Base-by-base conservation (phyloP, 805 yeast genomes). In the Schwanniomyces yamadae region DNA sequence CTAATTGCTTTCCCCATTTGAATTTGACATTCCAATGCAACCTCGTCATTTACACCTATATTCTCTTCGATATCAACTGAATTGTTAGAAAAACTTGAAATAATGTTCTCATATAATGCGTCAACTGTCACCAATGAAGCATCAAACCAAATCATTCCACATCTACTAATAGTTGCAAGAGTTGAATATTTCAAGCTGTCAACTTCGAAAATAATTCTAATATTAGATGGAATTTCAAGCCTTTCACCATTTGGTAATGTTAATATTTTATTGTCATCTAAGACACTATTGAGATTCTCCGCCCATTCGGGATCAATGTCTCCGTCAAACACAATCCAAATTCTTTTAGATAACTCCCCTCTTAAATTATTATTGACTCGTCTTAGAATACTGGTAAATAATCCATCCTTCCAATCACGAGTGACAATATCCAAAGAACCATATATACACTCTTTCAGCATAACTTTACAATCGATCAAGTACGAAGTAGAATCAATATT, bases 261-360 rank as follows among this genome's bases (percentile, higher is more conserved):
- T 27, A 91, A 59, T 1, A 84, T 45, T 44, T 76, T 79, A 59
- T 89, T 91, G 46, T 91, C 98, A 59, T 91, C 98, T 12, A 91
- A 66, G 7, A 89, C 93, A 63, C 95, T 84, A 62, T 91, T 91
- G 45, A 91, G 64, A 37, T 84, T 83, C 50, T 91, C 98, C 1
- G 87, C 87, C 95, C 97, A 91, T 25, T 78, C 80, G 0, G 98
- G 97, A 53, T 91, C 97, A 23, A 91, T 76, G 48, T 88, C 96
- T 25, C 97, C 95, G 59, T 91, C 97, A 52, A 91, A 84, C 0
- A 90, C 72, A 40, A 91, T 72, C 93, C 95, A 89, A 11, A 80
- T 70, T 3, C 69, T 57, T 40, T 73, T 78, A 2, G 61, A 44
- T 6, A 54, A 46, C 42, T 84, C 90, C 1, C 87, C 88, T 28